Evolutionary conservation across 208 protist species (phyloP).

Genomic region (Acanthamoeba castellanii): DNA sequence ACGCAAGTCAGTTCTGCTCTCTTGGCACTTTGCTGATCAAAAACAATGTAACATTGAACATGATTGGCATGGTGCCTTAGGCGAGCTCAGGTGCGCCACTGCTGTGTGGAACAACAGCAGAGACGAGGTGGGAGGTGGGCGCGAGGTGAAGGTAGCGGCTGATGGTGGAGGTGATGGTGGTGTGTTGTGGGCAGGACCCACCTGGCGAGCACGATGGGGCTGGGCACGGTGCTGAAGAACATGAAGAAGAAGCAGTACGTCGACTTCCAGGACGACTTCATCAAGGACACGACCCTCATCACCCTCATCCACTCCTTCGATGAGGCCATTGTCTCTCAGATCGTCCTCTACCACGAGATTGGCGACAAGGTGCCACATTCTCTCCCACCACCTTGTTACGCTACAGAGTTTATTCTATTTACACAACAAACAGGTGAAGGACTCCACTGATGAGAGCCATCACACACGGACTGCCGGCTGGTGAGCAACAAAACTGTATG

Average conservation of each 20-base stretch:
- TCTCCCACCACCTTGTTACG: neutral
- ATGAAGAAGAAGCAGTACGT: slow-evolving; percentile 54
- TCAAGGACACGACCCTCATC: slow-evolving; percentile 44
- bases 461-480: slow-evolving; percentile 30
- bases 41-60: too few relatives aligned
- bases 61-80: too few relatives aligned
- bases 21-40: neutral
- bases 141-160: neutral
- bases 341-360: slow-evolving; percentile 18
- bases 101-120: too few relatives aligned
- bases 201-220: neutral
- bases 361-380: neutral
- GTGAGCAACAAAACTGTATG: too few relatives aligned
- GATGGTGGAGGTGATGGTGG: too few relatives aligned
- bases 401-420: too few relatives aligned
- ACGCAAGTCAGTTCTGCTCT: too few relatives aligned
- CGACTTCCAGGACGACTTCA: slow-evolving; percentile 4
- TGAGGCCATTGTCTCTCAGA: neutral
- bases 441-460: slow-evolving; percentile 5
- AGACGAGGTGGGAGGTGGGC: too few relatives aligned
- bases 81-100: neutral
- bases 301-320: slow-evolving; percentile 55
- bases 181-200: neutral
- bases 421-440: slow-evolving; percentile 31
- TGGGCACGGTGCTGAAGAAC: slow-evolving; percentile 31